These are phyloP conservation scores for Fusarium udum DNA, from an alignment of 2,329 filamentous ascomycete genomes.

Conservation along the genomic window DNA sequence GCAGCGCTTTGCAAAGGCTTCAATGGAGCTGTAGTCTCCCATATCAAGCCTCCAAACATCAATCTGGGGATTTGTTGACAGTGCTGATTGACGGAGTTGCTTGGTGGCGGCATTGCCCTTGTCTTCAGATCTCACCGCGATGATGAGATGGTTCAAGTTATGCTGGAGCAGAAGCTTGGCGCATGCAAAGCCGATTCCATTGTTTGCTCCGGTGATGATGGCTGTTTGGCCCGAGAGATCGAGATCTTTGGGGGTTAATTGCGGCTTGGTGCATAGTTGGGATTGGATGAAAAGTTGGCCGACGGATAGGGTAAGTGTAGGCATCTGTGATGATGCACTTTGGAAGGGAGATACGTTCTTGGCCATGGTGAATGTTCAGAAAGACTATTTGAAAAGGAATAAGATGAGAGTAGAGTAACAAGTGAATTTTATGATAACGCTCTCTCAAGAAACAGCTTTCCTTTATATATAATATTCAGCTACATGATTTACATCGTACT, in stretches of 20 bases:
- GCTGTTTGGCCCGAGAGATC: background rate
- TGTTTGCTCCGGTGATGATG: background rate
- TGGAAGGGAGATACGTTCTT: background rate
- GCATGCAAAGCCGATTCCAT: background rate
- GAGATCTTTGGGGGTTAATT: background rate
- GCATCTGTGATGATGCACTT: background rate
- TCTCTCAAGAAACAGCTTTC: too few relatives aligned
- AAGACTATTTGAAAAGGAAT: accelerated
- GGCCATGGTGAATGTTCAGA: background rate
- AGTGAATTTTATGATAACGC: accelerated
- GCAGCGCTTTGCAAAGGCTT: background rate
- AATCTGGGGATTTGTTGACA: background rate
- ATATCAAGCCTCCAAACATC: constrained; percentile 3
- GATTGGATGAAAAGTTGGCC: background rate
- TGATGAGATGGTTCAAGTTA: background rate
- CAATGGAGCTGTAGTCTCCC: background rate
- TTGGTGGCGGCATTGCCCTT: background rate
- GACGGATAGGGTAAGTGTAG: background rate
- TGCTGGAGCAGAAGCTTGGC: background rate
- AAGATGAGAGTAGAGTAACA: accelerated
- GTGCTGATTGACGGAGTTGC: background rate
- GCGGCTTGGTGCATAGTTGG: background rate
- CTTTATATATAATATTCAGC: accelerated
- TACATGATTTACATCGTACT: accelerated
- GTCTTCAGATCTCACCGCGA: background rate